These are phyloP conservation scores for Camellia sinensis DNA, from an alignment of 148 eudicot genomes.

Conservation along the genomic window DNA sequence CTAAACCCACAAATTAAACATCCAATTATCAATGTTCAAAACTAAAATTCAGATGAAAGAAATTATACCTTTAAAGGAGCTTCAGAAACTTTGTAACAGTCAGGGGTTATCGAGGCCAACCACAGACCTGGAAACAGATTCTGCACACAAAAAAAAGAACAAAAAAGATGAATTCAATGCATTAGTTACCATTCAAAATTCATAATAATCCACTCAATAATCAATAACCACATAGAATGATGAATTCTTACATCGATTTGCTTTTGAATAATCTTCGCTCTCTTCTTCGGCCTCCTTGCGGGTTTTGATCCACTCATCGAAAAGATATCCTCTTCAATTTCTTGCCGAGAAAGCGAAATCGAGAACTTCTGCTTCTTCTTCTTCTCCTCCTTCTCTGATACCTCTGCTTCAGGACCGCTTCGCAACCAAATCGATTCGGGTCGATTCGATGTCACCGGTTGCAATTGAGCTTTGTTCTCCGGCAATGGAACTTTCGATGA, in stretches of 20 bases:
- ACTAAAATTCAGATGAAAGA: background rate
- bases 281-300: constrained; percentile 40
- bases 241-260: constrained; percentile 34
- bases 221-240: background rate
- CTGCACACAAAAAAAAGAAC: constrained; percentile 23
- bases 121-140: constrained; percentile 39
- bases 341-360: constrained; percentile 25
- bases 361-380: constrained; percentile 27
- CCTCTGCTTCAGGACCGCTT: background rate
- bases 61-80: constrained; percentile 29
- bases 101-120: constrained; percentile 32
- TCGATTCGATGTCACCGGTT: constrained; percentile 1
- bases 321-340: constrained; percentile 47
- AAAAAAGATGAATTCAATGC: background rate
- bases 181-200: background rate
- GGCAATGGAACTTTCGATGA: background rate
- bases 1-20: background rate
- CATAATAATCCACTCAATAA: background rate
- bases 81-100: constrained; percentile 37
- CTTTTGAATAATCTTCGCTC: constrained; percentile 32
- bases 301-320: constrained; percentile 38
- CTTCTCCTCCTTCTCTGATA: constrained; percentile 15
- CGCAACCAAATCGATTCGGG: background rate
- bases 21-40: background rate
- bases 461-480: constrained; percentile 22